A percentile compares a stretch with the other conserved stretches of the same genome.
phyloP scores from a whole-genome alignment of 2,329 filamentous ascomycete species.

The Didymosphaeria variabile region DNA sequence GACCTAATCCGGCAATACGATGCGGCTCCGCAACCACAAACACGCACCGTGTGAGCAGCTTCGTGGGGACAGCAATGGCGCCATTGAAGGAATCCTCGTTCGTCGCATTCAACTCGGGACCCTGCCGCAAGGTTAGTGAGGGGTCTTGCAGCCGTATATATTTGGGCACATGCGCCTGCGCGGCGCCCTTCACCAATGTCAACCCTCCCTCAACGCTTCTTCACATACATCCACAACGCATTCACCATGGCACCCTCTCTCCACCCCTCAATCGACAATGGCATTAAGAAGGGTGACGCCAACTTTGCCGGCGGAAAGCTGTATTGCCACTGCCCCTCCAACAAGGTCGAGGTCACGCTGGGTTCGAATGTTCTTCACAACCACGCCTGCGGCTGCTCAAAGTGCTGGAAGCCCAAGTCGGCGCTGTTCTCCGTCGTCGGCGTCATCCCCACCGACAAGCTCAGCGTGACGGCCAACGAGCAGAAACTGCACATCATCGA shows the following conservation, averaged over 20 bases:
- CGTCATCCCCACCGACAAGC: conserved; percentile 65
- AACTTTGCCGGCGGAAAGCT: conserved; percentile 69
- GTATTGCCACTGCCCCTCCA: conserved; percentile 65
- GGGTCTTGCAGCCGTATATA: conserved; percentile 7
- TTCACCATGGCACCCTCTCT: conserved; percentile 55
- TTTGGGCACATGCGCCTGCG: background rate
- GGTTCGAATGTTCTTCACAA: conserved; percentile 70
- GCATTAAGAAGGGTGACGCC: conserved; percentile 64
- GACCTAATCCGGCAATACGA: conserved; percentile 6
- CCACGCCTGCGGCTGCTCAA: conserved; percentile 76
- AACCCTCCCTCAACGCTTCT: background rate
- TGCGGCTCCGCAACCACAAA: conserved; percentile 13
- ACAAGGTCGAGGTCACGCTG: conserved; percentile 67
- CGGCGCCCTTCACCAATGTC: background rate
- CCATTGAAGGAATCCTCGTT: background rate
- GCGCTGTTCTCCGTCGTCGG: conserved; percentile 71
- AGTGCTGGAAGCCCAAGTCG: conserved; percentile 74
- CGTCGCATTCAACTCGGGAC: background rate
- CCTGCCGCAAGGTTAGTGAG: background rate
- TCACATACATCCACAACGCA: conserved; percentile 21
- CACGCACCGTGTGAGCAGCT: background rate
- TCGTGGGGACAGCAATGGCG: background rate
- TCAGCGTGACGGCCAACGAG: conserved; percentile 66
- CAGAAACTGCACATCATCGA: conserved; percentile 65
- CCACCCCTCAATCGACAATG: conserved; percentile 71